Conservation (phyloP, 2,329 filamentous ascomycete genomes). For the Pseudogymnoascus sp. region DNA sequence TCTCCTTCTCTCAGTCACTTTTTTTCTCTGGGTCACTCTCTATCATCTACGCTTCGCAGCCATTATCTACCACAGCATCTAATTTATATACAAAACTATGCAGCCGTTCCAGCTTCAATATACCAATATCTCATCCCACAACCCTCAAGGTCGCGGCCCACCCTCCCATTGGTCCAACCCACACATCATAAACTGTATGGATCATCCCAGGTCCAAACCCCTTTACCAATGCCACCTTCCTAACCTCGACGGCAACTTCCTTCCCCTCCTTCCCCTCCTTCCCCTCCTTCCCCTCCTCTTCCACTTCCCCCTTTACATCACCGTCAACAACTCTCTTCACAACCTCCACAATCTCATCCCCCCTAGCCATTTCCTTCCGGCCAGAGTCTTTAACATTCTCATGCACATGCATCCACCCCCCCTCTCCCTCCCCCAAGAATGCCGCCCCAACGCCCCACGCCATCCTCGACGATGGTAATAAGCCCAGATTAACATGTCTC, state of each 20-base stretch:
- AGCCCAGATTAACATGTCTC: constrained; percentile 55
- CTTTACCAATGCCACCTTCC: constrained; percentile 58
- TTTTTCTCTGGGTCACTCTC: neutral
- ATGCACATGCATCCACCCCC: constrained; percentile 55
- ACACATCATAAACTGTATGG: constrained; percentile 62
- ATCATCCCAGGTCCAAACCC: constrained; percentile 61
- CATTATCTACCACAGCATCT: neutral
- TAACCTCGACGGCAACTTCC: constrained; percentile 29
- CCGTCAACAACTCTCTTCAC: constrained; percentile 13
- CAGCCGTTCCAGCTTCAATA: neutral
- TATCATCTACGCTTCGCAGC: neutral
- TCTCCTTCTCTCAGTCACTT: neutral
- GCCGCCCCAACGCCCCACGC: constrained; percentile 46
- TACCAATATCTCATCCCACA: neutral
- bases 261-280: constrained; percentile 10
- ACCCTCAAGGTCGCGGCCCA: neutral
- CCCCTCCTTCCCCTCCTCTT: no score
- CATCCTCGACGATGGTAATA: constrained; percentile 49
- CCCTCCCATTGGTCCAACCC: constrained; percentile 16
- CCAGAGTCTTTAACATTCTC: constrained; percentile 52
- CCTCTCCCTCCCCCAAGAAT: constrained; percentile 30
- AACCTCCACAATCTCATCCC: constrained; percentile 11
- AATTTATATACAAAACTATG: neutral
- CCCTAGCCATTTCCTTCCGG: constrained; percentile 19
- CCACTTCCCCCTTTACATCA: constrained; percentile 13